Evolutionary conservation across 495 filamentous ascomycete species (phyloP).

Genomic region (Letharia columbiana): DNA sequence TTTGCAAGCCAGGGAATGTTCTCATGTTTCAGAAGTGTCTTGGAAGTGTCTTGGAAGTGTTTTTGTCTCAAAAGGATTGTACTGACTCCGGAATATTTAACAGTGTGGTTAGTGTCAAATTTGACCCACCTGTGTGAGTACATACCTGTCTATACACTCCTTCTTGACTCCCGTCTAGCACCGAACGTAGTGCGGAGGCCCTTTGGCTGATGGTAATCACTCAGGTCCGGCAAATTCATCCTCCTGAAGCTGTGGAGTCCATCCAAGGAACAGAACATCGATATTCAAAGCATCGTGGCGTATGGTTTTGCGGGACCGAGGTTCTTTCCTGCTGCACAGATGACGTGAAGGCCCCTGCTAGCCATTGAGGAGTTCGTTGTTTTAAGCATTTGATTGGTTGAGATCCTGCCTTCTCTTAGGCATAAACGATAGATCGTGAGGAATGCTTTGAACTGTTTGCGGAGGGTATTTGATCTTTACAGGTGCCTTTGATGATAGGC

Average conservation of each 20-base stretch:
- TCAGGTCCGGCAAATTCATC: conserved; percentile 62
- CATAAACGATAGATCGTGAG: background rate
- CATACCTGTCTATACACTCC: background rate
- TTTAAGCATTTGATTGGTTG: background rate
- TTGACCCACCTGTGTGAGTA: conserved; percentile 79
- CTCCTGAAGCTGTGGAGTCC: conserved; percentile 83
- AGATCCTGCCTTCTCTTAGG: background rate
- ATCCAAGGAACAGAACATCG: conserved; percentile 57
- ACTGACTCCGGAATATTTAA: conserved; percentile 31
- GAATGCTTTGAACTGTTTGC: background rate
- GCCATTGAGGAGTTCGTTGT: background rate
- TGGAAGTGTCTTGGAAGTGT: background rate
- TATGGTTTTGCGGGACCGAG: conserved; percentile 77
- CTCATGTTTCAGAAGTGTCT: background rate
- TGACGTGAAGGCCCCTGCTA: conserved; percentile 31
- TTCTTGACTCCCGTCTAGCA: background rate
- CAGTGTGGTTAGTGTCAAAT: conserved; percentile 77
- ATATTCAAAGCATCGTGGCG: conserved; percentile 72
- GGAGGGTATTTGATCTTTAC: background rate
- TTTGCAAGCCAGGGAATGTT: background rate
- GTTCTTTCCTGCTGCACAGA: conserved; percentile 55
- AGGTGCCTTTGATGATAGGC: conserved; percentile 10
- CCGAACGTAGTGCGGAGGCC: background rate
- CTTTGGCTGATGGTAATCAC: background rate
- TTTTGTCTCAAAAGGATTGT: background rate